Base-by-base conservation (phyloP, 257 asterid genomes). In the Nemophila menziesii region DNA sequence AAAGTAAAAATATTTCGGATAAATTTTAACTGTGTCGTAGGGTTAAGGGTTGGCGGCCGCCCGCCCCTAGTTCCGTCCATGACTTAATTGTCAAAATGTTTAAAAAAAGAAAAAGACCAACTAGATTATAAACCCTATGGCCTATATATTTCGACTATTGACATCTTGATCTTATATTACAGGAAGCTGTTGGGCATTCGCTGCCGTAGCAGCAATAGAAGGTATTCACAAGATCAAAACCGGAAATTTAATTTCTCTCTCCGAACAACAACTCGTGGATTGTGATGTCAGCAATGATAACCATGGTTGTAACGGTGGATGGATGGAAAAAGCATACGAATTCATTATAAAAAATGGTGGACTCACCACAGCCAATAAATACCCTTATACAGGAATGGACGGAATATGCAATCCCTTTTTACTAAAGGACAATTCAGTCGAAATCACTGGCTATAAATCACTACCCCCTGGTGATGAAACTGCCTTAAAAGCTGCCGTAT, bases 151-250 rank as follows among this genome's bases (percentile, higher is more conserved):
- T n/a, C n/a, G n/a, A n/a, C n/a, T n/a, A n/a, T n/a, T n/a, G n/a
- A n/a, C n/a, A n/a, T n/a, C n/a, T n/a, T n/a, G n/a, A n/a, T n/a
- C n/a, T 39, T 39, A 11, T 16, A 46, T 44, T 56, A 45, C 49
- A 84, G 92, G 92, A 56, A 60, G 93, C 51, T 78, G 92, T 44
- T 80, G 93, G 95, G 95, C 93, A 10, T 80, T 80, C 44, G 64
- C 92, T 5, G 72, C 92, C 23, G 60, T 78, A 27, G 83, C 85
- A 50, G 84, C 92, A 36, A 44, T 73, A 11, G 92, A 80, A 64
- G 86, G 92, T 53, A 62, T 80, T 48, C 55, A 63, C 72, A 21
- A 60, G 62, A 80, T 84, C 70, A 78, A 60, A 53, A 78, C 80
- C 10, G 76, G 80, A 12, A 46, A 60, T 29, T 55, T 80, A 44